Base-by-base conservation (phyloP, 2,329 filamentous ascomycete species). In the Blastomyces emzantsi region DNA sequence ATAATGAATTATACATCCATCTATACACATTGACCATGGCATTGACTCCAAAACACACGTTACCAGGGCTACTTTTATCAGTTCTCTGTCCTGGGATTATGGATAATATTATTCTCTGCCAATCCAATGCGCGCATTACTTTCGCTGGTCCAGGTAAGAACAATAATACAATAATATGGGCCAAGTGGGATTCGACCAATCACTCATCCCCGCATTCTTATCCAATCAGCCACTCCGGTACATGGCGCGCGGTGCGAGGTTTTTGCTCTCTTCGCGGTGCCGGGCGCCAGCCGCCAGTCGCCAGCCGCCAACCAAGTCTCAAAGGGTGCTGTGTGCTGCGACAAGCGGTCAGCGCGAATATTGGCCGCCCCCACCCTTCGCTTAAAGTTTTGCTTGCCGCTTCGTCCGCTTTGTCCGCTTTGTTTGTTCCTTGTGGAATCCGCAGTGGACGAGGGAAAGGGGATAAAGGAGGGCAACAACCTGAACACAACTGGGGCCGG, bases 241-340 rank as follows among this genome's bases (percentile, higher is more conserved):
- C 19, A 62, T 62, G 52, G 51, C 51, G 61, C 61, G 25, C 39
- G 22, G 36, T 47, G 17, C 22, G 47, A 30, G 13, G 28, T 11
- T 49, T 52, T 13, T 28, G 8, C 33, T 25, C 19, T 43, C 19
- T 13, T 52, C 36, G 28, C 15, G 4, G 47, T 36, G 45, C 45
- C 51, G 9, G 61, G 61, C 61, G 61, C 61, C 61, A 62, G 61
- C 55, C 60, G 60, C 60, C 60, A 62, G 41, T 52, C 47, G 36
- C 47, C 59, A 61, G 43, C 59, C 59, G 45, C 25, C 58, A n/a
- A 36, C 19, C n/a, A 60, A 19, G 19, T 22, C 43, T 47, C 43
- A n/a, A 19, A 17, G 22, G 13, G n/a, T 15, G 41, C 5, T 45
- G 39, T 7, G 25, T 36, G 41, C 47, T 49, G n/a, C 47, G n/a